These are phyloP conservation scores for Orbilia quercus DNA, from an alignment of 2,329 filamentous ascomycete genomes.

Conservation along the genomic window DNA sequence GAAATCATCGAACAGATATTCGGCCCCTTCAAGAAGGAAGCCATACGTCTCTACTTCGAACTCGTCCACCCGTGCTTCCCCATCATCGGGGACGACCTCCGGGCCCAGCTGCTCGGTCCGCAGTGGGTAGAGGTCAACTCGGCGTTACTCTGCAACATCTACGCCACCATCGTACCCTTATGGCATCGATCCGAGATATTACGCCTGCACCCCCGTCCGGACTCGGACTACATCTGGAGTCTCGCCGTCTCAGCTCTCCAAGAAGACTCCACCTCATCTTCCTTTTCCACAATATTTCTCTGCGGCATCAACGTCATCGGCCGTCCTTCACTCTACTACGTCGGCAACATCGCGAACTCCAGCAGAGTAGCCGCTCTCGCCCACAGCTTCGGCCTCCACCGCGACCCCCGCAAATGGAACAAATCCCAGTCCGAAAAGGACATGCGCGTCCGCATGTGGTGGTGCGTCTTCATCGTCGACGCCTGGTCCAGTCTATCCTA, in stretches of 20 bases:
- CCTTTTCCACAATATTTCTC: constrained; percentile 70
- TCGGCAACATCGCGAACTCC: constrained; percentile 69
- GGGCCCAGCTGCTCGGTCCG: constrained; percentile 35
- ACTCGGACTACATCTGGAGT: constrained; percentile 73
- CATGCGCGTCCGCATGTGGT: constrained; percentile 69
- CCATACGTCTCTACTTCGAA: constrained; percentile 67
- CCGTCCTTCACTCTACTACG: constrained; percentile 71
- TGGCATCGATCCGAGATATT: constrained; percentile 68
- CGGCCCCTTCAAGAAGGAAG: constrained; percentile 67
- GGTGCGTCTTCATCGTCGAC: constrained; percentile 69
- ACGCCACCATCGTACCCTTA: constrained; percentile 70
- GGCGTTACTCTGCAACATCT: constrained; percentile 69
- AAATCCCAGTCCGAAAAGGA: constrained; percentile 68
- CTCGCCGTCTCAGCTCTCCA: constrained; percentile 71
- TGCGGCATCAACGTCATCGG: constrained; percentile 72
- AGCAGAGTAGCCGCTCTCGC: constrained; percentile 68
- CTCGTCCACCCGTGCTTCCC: constrained; percentile 72
- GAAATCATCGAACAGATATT: constrained; percentile 71
- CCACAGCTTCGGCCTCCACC: constrained; percentile 69
- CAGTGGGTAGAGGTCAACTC: constrained; percentile 61
- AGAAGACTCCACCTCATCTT: constrained; percentile 71
- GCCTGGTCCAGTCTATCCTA: constrained; percentile 69
- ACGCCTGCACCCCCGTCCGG: constrained; percentile 67
- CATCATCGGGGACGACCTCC: constrained; percentile 68
- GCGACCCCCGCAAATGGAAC: constrained; percentile 68